phyloP scores from a whole-genome alignment of 192 early-diverging fungal species.

The Backusella macrospora region DNA sequence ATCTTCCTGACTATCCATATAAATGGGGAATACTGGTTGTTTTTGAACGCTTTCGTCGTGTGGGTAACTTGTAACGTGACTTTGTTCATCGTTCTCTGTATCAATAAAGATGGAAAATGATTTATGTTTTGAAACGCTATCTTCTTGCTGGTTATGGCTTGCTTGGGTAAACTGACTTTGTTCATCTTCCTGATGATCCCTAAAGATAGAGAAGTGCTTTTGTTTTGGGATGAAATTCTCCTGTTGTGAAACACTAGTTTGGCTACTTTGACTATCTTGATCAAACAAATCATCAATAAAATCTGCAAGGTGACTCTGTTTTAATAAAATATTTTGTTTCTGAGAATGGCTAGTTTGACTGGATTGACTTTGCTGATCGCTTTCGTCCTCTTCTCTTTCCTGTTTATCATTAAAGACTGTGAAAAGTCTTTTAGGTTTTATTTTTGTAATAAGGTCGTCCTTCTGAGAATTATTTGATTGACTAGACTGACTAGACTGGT shows the following conservation, averaged over 20 bases:
- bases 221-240: not conserved
- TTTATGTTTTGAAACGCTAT: not conserved
- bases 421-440: not conserved
- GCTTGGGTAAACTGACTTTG: not conserved
- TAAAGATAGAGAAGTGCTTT: not conserved
- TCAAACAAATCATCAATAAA: not conserved
- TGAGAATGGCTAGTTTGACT: not conserved
- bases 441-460: not conserved
- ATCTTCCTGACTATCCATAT: not conserved
- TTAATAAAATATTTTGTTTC: not conserved
- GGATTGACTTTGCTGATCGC: not conserved
- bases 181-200: not conserved
- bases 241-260: not conserved
- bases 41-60: not conserved
- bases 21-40: not conserved
- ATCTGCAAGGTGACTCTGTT: too few relatives aligned
- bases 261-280: not conserved
- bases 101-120: not conserved
- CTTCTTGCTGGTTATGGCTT: too few relatives aligned
- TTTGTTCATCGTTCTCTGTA: not conserved
- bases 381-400: not conserved
- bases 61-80: not conserved
- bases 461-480: not conserved
- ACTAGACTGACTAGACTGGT: not conserved
- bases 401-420: not conserved